phyloP scores from a whole-genome alignment of 1,139 yeast species.

The Yamadazyma atmosphaerica region DNA sequence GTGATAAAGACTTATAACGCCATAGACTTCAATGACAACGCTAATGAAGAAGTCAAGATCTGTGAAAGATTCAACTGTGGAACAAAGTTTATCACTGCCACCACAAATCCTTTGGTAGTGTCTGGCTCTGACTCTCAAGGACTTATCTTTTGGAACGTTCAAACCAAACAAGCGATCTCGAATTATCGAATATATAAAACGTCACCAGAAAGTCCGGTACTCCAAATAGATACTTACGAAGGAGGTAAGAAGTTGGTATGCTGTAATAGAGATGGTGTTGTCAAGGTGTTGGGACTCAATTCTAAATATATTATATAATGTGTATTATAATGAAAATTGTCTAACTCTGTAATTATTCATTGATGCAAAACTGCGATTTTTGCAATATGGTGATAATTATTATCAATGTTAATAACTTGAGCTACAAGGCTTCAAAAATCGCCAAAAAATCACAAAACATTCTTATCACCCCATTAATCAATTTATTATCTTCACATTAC shows the following conservation, averaged over 20 bases:
- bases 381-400: no score
- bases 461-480: no score
- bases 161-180: constrained; percentile 54
- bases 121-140: constrained; percentile 69
- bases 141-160: constrained; percentile 74
- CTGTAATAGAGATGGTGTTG: constrained; percentile 27
- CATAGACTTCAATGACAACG: constrained; percentile 8
- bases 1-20: constrained; percentile 75
- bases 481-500: no score
- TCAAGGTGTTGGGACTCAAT: constrained; percentile 13
- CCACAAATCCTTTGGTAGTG: constrained; percentile 43
- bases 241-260: constrained; percentile 43
- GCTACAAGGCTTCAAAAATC: neutral
- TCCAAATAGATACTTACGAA: constrained; percentile 46
- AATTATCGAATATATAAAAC: constrained; percentile 19
- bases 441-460: neutral
- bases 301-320: constrained; percentile 3
- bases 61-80: constrained; percentile 51
- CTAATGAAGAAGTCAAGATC: constrained; percentile 30
- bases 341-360: no score
- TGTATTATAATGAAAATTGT: neutral
- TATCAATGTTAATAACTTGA: no score
- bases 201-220: constrained; percentile 38
- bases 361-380: no score
- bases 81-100: constrained; percentile 43